phyloP scores from a whole-genome alignment of 2,329 filamentous ascomycete genomes.

The Aspergillus proliferans region DNA sequence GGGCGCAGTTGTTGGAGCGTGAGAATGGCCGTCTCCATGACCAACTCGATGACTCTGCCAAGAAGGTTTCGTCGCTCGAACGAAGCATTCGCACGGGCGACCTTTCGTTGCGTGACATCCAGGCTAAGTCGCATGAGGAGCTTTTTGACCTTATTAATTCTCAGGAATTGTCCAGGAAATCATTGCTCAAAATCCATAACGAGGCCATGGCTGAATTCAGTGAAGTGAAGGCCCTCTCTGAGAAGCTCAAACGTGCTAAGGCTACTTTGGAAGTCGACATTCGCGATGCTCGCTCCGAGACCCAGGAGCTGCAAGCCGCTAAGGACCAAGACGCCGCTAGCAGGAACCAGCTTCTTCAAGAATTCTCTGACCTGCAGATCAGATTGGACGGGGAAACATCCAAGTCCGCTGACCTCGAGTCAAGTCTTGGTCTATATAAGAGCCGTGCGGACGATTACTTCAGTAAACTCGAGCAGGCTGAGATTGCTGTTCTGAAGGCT shows the following conservation, averaged over 20 bases:
- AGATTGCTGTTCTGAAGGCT: conserved; percentile 90
- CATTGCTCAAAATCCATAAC: conserved; percentile 77
- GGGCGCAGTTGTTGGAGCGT: conserved; percentile 85
- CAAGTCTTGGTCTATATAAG: conserved; percentile 85
- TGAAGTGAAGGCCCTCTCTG: conserved; percentile 79
- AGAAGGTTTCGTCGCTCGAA: conserved; percentile 85
- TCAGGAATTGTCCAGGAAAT: conserved; percentile 81
- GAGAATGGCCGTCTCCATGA: conserved; percentile 89
- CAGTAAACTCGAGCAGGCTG: conserved; percentile 90
- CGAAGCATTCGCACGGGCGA: conserved; percentile 81
- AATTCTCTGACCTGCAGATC: conserved; percentile 91
- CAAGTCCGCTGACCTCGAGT: conserved; percentile 73
- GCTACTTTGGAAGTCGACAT: conserved; percentile 77
- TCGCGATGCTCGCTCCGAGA: conserved; percentile 73
- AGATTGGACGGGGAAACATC: conserved; percentile 83
- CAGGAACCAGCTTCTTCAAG: conserved; percentile 79
- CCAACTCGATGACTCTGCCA: conserved; percentile 87
- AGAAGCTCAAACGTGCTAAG: conserved; percentile 77
- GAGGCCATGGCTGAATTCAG: conserved; percentile 76
- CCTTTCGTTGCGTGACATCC: conserved; percentile 81
- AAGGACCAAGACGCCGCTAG: conserved; percentile 84
- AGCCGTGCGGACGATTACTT: conserved; percentile 92
- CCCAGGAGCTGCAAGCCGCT: conserved; percentile 70
- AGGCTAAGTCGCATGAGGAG: conserved; percentile 90
- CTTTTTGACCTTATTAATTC: conserved; percentile 86